Evolutionary conservation across 2,329 filamentous ascomycete genomes (phyloP), one percentile per base, ranked within the genome.

Genomic region (Microthyrium microscopicum): DNA sequence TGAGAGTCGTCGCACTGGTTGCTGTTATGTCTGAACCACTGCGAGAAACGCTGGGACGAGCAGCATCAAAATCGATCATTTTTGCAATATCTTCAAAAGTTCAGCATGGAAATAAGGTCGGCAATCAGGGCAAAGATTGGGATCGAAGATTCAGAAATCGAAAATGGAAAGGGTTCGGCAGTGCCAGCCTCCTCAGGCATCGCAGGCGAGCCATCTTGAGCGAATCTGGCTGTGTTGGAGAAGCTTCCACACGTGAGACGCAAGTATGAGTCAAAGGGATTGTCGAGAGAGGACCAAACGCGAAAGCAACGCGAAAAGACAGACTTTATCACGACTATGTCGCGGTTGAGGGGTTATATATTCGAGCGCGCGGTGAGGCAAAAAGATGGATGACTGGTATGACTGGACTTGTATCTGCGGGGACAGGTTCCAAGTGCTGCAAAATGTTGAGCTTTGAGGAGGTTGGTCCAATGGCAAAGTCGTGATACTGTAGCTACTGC

Each of bases 221-320:
- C n/a, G n/a, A n/a, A n/a, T n/a, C n/a, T n/a, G n/a, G n/a, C n/a
- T n/a, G n/a, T n/a, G n/a, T n/a, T n/a, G n/a, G n/a, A n/a, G n/a
- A n/a, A n/a, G n/a, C n/a, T n/a, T n/a, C n/a, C n/a, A 41, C 51
- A 51, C 46, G 49, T 49, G 52, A 47, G 47, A 51, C 43, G 55
- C 53, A 56, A 42, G 53, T 57, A 46, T 58, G 55, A 58, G 51
- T 58, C 55, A 56, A 53, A 9, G n/a, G 5, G 42, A 39, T 38
- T 21, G 17, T 35, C 33, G 40, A 37, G 28, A 28, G 33, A 34
- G 33, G 32, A 33, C 47, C 43, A 42, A 45, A 32, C 40, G 52
- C 47, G 46, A 51, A 46, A 40, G 32, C 40, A 35, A 50, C 9
- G 7, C 7, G 16, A 16, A 15, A 6, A 22, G 6, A 11, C 22